A percentile compares a stretch with the other conserved stretches of the same genome.
phyloP scores from a whole-genome alignment of 331 rosid species.

The Erythrophleum ivorense region DNA sequence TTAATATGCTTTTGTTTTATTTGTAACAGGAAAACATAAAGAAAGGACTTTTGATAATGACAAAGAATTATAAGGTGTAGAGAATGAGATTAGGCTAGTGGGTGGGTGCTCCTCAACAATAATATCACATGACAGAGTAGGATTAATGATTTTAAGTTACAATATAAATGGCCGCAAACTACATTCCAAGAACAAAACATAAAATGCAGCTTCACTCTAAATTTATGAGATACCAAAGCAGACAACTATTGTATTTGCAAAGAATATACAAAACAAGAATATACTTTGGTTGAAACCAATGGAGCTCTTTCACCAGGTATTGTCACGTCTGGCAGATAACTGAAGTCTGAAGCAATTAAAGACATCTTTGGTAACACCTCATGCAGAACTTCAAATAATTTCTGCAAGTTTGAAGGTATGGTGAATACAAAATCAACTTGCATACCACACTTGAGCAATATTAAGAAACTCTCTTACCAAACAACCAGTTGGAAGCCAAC shows the following conservation, averaged over 20 bases:
- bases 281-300: conserved; percentile 92
- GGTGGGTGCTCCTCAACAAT: neutral
- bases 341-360: conserved; percentile 92
- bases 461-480: conserved; percentile 62
- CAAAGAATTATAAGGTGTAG: neutral
- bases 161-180: conserved; percentile 9
- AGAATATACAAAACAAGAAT: conserved; percentile 35
- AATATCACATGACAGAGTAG: conserved; percentile 27
- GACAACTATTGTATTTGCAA: conserved; percentile 14
- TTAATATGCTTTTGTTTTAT: conserved; percentile 20
- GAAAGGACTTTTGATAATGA: conserved; percentile 27
- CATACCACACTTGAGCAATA: conserved; percentile 25
- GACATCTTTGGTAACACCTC: conserved; percentile 95
- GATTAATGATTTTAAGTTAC: conserved; percentile 22
- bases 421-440: conserved; percentile 37
- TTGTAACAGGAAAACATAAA: conserved; percentile 16
- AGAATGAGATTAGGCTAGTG: conserved; percentile 14
- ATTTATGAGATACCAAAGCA: conserved; percentile 34
- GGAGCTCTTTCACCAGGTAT: conserved; percentile 97
- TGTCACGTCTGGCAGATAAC: conserved; percentile 85
- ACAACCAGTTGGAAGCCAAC: conserved; percentile 98
- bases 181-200: conserved; percentile 1
- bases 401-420: conserved; percentile 54
- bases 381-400: conserved; percentile 83
- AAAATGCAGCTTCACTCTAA: conserved; percentile 18